Percentiles rank a stretch among this genome's conserved stretches.
Conservation (phyloP, 2,329 filamentous ascomycete genomes). For the Scedosporium minutisporum region DNA sequence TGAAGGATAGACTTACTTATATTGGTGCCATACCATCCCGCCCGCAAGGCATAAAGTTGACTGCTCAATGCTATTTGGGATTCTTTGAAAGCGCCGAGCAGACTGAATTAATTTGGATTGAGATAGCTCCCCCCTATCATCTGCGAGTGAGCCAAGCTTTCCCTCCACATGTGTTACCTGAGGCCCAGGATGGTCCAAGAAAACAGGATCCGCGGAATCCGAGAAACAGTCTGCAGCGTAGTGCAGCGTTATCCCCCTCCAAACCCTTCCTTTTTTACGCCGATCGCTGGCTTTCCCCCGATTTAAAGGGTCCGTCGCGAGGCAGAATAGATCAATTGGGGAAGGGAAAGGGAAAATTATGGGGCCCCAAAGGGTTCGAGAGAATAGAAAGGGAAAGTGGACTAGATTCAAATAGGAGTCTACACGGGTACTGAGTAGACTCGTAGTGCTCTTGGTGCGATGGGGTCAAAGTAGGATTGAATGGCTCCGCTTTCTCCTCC, state of each 20-base stretch:
- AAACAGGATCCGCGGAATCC: background rate
- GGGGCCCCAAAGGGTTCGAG: too few species aligned
- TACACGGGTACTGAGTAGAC: too few species aligned
- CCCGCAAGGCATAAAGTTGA: too few species aligned
- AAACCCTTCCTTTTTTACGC: background rate
- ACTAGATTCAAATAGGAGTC: too few species aligned
- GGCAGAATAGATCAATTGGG: too few species aligned
- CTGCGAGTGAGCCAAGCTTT: background rate
- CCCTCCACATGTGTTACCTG: background rate
- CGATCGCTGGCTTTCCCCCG: background rate
- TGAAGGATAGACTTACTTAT: too few species aligned
- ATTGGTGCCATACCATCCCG: too few species aligned
- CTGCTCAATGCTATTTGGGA: too few species aligned
- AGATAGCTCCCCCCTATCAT: background rate
- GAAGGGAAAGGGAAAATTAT: too few species aligned
- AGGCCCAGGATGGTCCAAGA: background rate
- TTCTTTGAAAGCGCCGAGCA: too few species aligned
- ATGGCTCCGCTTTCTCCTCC: background rate
- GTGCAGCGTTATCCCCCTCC: background rate
- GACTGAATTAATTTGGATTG: too few species aligned
- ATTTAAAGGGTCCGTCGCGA: background rate
- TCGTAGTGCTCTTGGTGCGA: background rate
- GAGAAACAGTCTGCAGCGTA: background rate
- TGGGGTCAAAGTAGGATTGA: background rate
- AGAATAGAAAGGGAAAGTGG: too few species aligned